These are phyloP conservation scores for Sequoiadendron giganteum DNA, from an alignment of 75 land plant species.

Conservation along the genomic window DNA sequence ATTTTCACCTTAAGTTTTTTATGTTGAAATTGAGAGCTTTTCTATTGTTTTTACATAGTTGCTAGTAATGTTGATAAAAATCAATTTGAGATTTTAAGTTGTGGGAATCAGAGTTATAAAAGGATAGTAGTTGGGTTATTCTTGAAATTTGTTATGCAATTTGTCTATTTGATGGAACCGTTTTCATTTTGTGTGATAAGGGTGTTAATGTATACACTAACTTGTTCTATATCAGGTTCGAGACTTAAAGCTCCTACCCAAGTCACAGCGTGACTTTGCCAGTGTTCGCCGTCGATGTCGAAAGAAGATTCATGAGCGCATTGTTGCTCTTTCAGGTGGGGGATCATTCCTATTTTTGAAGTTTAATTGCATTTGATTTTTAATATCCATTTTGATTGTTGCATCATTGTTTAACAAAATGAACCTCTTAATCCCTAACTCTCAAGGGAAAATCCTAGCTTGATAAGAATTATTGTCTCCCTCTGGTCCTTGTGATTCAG, in stretches of 20 bases:
- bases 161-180: neutral
- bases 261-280: conserved; percentile 32
- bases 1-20: neutral
- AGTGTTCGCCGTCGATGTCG: conserved; percentile 42
- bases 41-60: neutral
- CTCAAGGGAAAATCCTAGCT: neutral
- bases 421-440: neutral
- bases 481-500: neutral
- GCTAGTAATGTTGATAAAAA: neutral
- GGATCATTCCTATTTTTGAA: neutral
- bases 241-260: conserved; percentile 59
- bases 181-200: neutral
- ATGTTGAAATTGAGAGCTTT: neutral
- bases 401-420: neutral
- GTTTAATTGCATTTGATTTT: neutral
- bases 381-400: neutral
- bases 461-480: neutral
- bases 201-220: neutral
- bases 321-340: conserved; percentile 58
- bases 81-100: neutral
- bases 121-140: neutral
- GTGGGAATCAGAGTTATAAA: neutral
- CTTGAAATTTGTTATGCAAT: neutral
- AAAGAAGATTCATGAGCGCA: conserved; percentile 70
- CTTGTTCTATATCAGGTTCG: conserved; percentile 36